These are phyloP conservation scores for Allodekkera sacchari DNA, from an alignment of 805 yeast genomes.

Conservation along the genomic window DNA sequence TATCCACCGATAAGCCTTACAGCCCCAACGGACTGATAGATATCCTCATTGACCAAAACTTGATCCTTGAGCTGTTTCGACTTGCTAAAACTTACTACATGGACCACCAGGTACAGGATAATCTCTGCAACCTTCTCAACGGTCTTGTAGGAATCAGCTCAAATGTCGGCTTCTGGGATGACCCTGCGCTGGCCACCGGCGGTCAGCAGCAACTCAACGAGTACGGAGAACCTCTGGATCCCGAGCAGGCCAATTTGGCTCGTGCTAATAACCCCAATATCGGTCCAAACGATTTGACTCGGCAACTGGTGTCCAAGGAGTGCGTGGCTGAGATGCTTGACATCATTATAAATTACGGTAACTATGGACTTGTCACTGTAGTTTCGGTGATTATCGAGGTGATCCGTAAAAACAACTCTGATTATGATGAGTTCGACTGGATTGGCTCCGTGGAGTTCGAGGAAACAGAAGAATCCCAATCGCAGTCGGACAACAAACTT, in stretches of 20 bases:
- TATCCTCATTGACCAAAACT: constrained; percentile 57
- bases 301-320: constrained; percentile 73
- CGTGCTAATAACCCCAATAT: constrained; percentile 66
- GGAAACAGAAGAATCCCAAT: constrained; percentile 8
- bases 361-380: constrained; percentile 78
- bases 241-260: constrained; percentile 16
- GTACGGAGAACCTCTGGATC: constrained; percentile 69
- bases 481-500: not conserved
- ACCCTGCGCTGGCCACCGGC: constrained; percentile 7
- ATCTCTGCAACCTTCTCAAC: constrained; percentile 69
- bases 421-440: constrained; percentile 59
- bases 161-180: constrained; percentile 29
- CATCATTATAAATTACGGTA: constrained; percentile 71
- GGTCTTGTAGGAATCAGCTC: constrained; percentile 61
- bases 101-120: constrained; percentile 28
- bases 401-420: constrained; percentile 90
- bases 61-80: constrained; percentile 61
- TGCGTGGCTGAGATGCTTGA: constrained; percentile 60
- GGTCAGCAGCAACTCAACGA: constrained; percentile 16
- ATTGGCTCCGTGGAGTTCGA: constrained; percentile 18
- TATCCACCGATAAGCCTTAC: constrained; percentile 87
- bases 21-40: constrained; percentile 80
- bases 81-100: constrained; percentile 38
- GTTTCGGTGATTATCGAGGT: constrained; percentile 91
- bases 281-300: constrained; percentile 90